Evolutionary conservation across 306 rosid genomes (phyloP).

Genomic region (Chamaecrista fasciculata): DNA sequence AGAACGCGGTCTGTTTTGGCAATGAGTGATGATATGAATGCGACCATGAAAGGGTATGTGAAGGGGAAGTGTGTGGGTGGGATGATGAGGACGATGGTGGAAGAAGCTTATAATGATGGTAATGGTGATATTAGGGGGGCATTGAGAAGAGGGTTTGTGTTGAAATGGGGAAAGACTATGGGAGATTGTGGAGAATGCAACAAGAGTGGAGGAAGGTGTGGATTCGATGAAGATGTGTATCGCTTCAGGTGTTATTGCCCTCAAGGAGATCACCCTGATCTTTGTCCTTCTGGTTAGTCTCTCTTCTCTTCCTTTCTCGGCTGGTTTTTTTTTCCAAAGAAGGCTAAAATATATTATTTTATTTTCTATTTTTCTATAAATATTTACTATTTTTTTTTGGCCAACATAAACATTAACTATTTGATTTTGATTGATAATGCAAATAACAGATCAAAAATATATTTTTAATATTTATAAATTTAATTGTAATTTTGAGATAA

Average conservation of each 20-base stretch:
- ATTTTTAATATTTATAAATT: no score
- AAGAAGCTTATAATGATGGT: no score
- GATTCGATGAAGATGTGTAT: not conserved
- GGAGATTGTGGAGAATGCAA: conserved; percentile 20
- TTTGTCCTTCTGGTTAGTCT: conserved; percentile 33
- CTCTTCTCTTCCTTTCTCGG: not conserved
- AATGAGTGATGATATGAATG: not conserved
- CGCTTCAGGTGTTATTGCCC: conserved; percentile 39
- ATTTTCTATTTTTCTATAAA: no score
- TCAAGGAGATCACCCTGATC: conserved; percentile 18
- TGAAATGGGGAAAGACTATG: conserved; percentile 28
- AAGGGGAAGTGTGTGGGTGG: not conserved
- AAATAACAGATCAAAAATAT: no score
- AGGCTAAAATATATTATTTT: no score
- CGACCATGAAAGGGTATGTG: not conserved
- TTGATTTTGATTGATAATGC: no score
- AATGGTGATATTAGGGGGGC: conserved; percentile 15
- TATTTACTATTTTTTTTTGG: no score
- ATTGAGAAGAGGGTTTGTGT: conserved; percentile 35
- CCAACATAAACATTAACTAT: no score
- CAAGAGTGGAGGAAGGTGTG: conserved; percentile 34
- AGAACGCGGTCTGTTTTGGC: conserved; percentile 19
- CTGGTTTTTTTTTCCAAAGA: no score
- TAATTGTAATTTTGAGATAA: no score
- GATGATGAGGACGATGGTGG: not conserved